Evolutionary conservation across 305 asterid species (phyloP).

Genomic region (Solanum hybrid): DNA sequence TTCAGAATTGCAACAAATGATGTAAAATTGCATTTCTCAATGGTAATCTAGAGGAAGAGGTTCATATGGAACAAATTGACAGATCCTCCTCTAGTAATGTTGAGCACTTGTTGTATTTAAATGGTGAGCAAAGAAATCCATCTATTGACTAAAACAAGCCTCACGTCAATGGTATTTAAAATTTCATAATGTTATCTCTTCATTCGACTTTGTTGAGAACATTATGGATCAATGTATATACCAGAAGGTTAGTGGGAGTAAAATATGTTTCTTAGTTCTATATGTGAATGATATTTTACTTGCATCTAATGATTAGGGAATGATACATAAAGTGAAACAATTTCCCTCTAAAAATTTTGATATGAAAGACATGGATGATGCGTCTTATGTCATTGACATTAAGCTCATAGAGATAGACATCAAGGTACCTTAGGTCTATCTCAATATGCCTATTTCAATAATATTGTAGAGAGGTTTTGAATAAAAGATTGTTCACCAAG

Average conservation of each 20-base stretch:
- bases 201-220: not conserved
- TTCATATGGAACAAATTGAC: not conserved
- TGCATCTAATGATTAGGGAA: not conserved
- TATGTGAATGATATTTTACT: not conserved
- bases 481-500: not conserved
- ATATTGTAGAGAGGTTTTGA: not conserved
- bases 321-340: not conserved
- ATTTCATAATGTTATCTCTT: not conserved
- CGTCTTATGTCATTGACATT: not conserved
- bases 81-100: not conserved
- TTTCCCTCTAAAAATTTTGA: not conserved
- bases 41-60: not conserved
- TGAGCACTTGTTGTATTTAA: not conserved
- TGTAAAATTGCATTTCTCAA: not conserved
- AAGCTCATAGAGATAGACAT: not conserved
- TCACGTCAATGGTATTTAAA: not conserved
- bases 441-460: not conserved
- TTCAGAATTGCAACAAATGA: not conserved
- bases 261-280: not conserved
- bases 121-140: not conserved
- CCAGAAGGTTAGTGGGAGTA: not conserved
- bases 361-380: not conserved
- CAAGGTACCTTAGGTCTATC: not conserved
- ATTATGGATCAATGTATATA: not conserved
- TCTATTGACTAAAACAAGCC: not conserved